Base-by-base conservation (phyloP, 805 yeast genomes). In the Komagataella mondaviorum region DNA sequence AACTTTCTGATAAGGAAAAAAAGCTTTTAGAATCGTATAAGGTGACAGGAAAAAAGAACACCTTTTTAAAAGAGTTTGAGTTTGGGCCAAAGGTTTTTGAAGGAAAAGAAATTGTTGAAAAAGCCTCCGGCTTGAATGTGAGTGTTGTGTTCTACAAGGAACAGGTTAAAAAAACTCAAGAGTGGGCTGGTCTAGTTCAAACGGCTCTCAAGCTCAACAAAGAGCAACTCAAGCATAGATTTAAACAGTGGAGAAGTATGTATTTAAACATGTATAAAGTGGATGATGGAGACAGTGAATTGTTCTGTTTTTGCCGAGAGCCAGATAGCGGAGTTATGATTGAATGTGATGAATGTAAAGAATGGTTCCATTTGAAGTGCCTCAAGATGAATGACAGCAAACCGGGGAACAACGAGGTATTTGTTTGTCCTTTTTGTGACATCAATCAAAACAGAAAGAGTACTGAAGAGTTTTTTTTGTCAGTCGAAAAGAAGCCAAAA, bases 321-420 rank as follows among this genome's bases (percentile, higher is more conserved):
- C 63, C 64, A 22, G 90, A 83, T 56, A 63, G 73, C 56, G 75
- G 85, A 6, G 72, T 76, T 0, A 83, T 83, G 86, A 77, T 82
- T 47, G 84, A 78, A 53, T 84, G 90, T 65, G 89, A 83, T 55
- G 64, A 62, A 16, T 85, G 91, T 62, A 70, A 74, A 51, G 88
- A 83, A 57, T 83, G 89, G 89, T 84, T 77, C 59, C 90, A 84
- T 60, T 72, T 75, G 48, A 64, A 63, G 14, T 84, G 90, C 63
- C 68, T 83, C 47, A 73, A 72, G 49, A 59, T 70, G 45, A 53
- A 55, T 45, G 59, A 56, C 12, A 30, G 22, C 39, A 43, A 47
- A 10, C 30, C 48, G 23, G 53, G 53, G 43, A 55, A 52, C 43
- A 57, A 55, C 16, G 57, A 55, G 8, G 23, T 45, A 14, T 81